Evolutionary conservation across 2,329 filamentous ascomycete species (phyloP).

Genomic region (Domatiomyces catenatus): DNA sequence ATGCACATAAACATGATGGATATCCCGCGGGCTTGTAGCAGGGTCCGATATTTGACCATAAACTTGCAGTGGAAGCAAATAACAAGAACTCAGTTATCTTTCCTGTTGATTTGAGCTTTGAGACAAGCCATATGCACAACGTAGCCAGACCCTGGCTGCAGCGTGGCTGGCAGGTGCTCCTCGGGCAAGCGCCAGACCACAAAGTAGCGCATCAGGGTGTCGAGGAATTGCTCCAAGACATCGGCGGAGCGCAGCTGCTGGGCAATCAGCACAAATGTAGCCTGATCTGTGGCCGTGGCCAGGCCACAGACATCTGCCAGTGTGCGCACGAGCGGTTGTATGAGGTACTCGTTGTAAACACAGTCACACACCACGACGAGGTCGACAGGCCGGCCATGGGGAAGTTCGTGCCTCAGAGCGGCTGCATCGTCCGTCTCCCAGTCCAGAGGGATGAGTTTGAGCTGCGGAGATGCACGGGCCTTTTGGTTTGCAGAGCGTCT

Average conservation of each 20-base stretch:
- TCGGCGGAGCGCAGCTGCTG: conserved; percentile 77
- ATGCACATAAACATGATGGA: no score
- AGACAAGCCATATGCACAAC: conserved; percentile 66
- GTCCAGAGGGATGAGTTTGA: conserved; percentile 44
- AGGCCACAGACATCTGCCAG: conserved; percentile 60
- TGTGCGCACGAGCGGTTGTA: conserved; percentile 66
- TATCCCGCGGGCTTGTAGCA: no score
- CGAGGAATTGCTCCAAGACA: conserved; percentile 71
- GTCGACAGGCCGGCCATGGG: conserved; percentile 37
- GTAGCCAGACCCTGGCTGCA: conserved; percentile 57
- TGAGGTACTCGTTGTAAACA: conserved; percentile 81
- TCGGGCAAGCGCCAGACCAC: conserved; percentile 62
- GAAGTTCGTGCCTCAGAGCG: conserved; percentile 24
- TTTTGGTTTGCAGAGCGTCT: neutral
- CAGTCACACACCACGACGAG: conserved; percentile 76
- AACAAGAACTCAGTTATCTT: neutral
- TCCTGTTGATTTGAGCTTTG: conserved; percentile 16
- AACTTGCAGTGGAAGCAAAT: neutral
- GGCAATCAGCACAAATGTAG: conserved; percentile 64
- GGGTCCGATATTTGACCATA: no score
- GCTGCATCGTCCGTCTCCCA: conserved; percentile 52
- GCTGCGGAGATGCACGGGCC: neutral
- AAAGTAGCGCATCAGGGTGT: conserved; percentile 51
- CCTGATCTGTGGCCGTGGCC: conserved; percentile 25
- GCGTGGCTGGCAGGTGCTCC: conserved; percentile 39